Evolutionary conservation across 2,329 filamentous ascomycete species (phyloP), one percentile per base, ranked within the genome.

Genomic region (Colletotrichum lini): DNA sequence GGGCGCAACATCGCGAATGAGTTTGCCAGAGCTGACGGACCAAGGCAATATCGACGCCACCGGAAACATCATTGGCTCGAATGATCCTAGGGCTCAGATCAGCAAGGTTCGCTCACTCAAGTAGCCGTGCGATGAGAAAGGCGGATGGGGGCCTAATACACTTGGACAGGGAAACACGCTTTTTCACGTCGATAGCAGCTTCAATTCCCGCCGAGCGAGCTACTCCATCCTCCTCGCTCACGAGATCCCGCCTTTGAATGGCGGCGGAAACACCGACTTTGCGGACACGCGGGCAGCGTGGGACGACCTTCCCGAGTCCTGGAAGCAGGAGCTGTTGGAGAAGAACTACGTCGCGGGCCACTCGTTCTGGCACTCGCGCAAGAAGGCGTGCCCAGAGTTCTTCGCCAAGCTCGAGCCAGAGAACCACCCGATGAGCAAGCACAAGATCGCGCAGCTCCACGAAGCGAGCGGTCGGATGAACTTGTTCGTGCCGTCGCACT

Each of bases 171-270:
- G 84, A 44, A 89, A 89, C 74, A 78, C 76, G 2, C 80, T 88
- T 15, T 90, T 87, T 78, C 88, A 90, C 71, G 84, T 84, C 15
- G 88, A 90, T 77, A 87, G 84, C 21, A 85, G 83, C 26, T 90
- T 87, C 79, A 89, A 89, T 74, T 85, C 87, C 9, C 85, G 84
- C 3, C 83, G 88, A 30, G 85, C 87, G 0, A 83, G 82, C 2
- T 87, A 84, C 78, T 88, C 85, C 9, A 79, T 90, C 13, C 81
- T 90, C 0, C 81, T 83, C 5, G 87, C 87, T 4, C 82, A 84
- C 38, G 78, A 81, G 67, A 80, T 90, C 9, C 87, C 88, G 0
- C 87, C 87, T 0, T 56, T 77, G 0, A 81, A 81, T 1, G 81
- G 79, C 0, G 87, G 87, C 23, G 88, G 87, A 26, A 82, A 84